These are phyloP conservation scores for Suillus occidentalis DNA, from an alignment of 768 basidiomycete genomes.

Conservation along the genomic window DNA sequence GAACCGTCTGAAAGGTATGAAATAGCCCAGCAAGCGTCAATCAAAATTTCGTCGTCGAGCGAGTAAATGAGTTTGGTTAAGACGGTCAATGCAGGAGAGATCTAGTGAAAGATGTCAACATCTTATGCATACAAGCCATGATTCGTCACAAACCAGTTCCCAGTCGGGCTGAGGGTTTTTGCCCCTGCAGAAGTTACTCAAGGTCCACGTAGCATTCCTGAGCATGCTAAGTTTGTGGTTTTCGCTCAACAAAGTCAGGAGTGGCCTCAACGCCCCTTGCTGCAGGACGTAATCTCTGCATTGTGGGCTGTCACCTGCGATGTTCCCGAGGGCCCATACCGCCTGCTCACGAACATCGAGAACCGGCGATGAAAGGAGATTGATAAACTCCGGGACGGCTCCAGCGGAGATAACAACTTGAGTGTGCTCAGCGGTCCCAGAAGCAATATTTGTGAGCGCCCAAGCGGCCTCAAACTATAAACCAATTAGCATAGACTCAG, in stretches of 20 bases:
- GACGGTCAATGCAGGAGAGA: conserved; percentile 94
- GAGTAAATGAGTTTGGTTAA: conserved; percentile 98
- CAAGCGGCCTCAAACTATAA: conserved; percentile 93
- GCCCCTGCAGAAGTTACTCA: conserved; percentile 99
- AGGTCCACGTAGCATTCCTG: conserved; percentile 97
- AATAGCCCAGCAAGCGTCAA: conserved; percentile 99
- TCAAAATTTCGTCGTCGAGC: conserved; percentile 97
- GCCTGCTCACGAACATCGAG: conserved; percentile 98
- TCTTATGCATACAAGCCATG: conserved; percentile 15
- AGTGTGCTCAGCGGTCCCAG: conserved; percentile 97
- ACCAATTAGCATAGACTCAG: conserved; percentile 12
- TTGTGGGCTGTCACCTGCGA: conserved; percentile 96
- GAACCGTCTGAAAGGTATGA: conserved; percentile 98
- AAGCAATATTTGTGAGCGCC: conserved; percentile 97
- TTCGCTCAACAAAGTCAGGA: conserved; percentile 87
- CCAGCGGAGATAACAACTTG: conserved; percentile 95
- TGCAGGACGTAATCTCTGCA: conserved; percentile 97
- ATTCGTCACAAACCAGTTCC: conserved; percentile 71
- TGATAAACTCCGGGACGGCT: conserved; percentile 97
- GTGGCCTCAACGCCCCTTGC: conserved; percentile 89
- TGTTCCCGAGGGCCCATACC: conserved; percentile 99
- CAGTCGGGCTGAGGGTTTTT: conserved; percentile 98
- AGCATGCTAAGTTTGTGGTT: conserved; percentile 99
- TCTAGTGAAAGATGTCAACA: conserved; percentile 49
- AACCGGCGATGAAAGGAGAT: conserved; percentile 89